Percentiles rank a stretch among this genome's conserved stretches.
Conservation (phyloP, 495 filamentous ascomycete genomes). For the Pseudotulostoma volvatum region DNA sequence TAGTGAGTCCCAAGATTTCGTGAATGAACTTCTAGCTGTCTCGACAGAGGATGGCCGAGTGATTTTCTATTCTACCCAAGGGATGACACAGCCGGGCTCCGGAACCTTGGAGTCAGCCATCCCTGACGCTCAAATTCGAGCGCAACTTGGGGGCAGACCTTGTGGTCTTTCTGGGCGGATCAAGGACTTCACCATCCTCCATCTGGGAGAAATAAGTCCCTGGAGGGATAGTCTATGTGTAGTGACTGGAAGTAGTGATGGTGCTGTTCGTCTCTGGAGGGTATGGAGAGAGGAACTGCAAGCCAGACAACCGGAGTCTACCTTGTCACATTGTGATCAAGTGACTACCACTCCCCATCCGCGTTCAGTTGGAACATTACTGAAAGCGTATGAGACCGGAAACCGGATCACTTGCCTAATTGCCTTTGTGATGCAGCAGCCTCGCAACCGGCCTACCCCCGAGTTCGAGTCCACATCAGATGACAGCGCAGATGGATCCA, state of each 20-base stretch:
- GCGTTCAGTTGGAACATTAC: constrained; percentile 47
- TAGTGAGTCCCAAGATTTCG: constrained; percentile 22
- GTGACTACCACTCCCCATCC: constrained; percentile 4
- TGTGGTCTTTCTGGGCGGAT: constrained; percentile 51
- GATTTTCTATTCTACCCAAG: constrained; percentile 59
- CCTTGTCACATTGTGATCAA: neutral
- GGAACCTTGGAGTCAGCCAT: constrained; percentile 23
- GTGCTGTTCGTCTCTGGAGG: constrained; percentile 60
- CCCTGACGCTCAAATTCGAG: constrained; percentile 41
- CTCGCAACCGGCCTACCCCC: constrained; percentile 23
- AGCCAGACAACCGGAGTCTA: constrained; percentile 4
- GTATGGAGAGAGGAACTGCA: constrained; percentile 24
- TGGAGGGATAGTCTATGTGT: constrained; percentile 35
- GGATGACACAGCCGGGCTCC: constrained; percentile 16
- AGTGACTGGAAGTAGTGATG: constrained; percentile 71
- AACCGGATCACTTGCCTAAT: constrained; percentile 81
- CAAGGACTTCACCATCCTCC: constrained; percentile 71
- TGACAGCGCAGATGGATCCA: constrained; percentile 1
- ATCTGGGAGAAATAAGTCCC: constrained; percentile 20
- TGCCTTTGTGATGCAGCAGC: constrained; percentile 60
- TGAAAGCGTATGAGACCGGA: constrained; percentile 69
- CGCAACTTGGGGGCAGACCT: constrained; percentile 60
- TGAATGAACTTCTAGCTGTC: constrained; percentile 45
- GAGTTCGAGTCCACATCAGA: constrained; percentile 12
- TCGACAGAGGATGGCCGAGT: constrained; percentile 90